Base-by-base conservation (phyloP, 2,329 filamentous ascomycete genomes). In the Trichoderma endophyticum region DNA sequence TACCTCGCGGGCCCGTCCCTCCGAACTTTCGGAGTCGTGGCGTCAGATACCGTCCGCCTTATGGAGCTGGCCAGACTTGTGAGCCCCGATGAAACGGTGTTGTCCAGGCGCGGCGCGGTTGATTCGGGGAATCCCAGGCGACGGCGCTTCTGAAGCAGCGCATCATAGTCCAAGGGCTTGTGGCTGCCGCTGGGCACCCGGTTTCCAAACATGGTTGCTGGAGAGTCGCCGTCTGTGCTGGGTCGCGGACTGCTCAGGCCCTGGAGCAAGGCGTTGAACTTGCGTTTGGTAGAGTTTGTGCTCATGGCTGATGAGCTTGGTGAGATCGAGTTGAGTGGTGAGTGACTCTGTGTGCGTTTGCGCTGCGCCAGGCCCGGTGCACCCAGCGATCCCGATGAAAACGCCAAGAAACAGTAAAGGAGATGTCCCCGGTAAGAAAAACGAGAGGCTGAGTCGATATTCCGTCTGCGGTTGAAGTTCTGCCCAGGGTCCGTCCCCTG, bases 281-380 rank as follows among this genome's bases (percentile, higher is more conserved):
- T 95, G 76, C 93, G 88, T 83, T 95, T 95, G n/a, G 91, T 93
- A 28, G 91, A 89, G 79, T 92, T 92, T 85, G 94, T 92, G 74
- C 36, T 39, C 36, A 73, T 83, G 68, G 36, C 63, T 28, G 56
- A 56, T 39, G 24, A 39, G 32, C 34, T 51, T 48, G 26, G 26
- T 62, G 60, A 51, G 43, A 21, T 11, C 2, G n/a, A 51, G 32
- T 34, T 34, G 57, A 21, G 57, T 61, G 59, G n/a, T 36, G 59
- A 36, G 32, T 39, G 30, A 21, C n/a, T 15, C 12, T 36, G 18
- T 26, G 32, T 51, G 12, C n/a, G 62, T 56, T 66, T 32, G 66
- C 39, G 54, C 30, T 48, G 28, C 21, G 30, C n/a, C 12, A 56
- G 32, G 21, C 43, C 8, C 57, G n/a, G 28, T 18, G 26, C 14